These are phyloP conservation scores for Cladosporium phlei DNA, from an alignment of 2,329 filamentous ascomycete genomes.

Conservation along the genomic window DNA sequence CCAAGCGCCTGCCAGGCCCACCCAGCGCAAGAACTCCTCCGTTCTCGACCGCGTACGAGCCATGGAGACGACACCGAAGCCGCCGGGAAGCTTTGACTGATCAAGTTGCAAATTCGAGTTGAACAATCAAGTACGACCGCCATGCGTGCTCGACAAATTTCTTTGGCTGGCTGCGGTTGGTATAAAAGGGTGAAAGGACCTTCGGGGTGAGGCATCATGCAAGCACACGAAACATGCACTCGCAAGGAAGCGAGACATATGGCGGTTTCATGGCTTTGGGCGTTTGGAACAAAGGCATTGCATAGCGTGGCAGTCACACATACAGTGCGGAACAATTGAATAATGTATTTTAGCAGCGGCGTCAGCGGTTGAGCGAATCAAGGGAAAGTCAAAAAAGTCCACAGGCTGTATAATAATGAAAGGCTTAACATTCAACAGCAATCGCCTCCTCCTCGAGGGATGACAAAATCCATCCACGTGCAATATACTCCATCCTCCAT, in stretches of 20 bases:
- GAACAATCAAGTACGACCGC: no score
- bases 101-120: not conserved
- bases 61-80: conserved; percentile 16
- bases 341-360: conserved; percentile 6
- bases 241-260: not conserved
- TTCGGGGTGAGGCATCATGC: no score
- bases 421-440: no score
- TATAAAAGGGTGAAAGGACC: no score
- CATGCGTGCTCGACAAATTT: no score
- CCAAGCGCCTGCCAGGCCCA: not conserved
- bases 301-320: not conserved
- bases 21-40: conserved; percentile 18
- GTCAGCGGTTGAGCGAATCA: no score
- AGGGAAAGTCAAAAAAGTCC: no score
- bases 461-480: no score
- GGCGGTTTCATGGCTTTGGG: no score
- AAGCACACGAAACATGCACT: not conserved
- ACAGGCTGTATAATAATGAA: no score
- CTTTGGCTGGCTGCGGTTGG: not conserved
- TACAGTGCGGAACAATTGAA: not conserved
- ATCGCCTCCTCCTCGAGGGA: no score
- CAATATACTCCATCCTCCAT: no score
- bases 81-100: conserved; percentile 13
- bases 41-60: conserved; percentile 20
- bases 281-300: not conserved